These are phyloP conservation scores for Smittium culicis DNA, from an alignment of 371 early-diverging fungal species.

Conservation along the genomic window DNA sequence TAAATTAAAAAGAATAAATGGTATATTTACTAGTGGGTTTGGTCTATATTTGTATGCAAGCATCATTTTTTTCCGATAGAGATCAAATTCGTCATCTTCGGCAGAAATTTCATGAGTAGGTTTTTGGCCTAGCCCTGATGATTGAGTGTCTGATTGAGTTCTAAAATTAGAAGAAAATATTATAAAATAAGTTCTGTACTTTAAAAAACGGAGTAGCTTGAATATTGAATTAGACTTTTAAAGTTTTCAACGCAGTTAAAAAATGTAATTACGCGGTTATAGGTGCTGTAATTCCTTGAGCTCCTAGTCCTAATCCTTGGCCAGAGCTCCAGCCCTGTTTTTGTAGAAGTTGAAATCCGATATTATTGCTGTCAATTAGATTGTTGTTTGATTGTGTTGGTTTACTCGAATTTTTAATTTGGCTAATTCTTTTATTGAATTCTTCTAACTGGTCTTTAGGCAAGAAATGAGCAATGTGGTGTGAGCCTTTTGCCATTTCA, in stretches of 20 bases:
- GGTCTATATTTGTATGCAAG: slow-evolving; percentile 26
- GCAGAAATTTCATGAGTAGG: slow-evolving; percentile 20
- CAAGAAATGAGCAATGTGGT: slow-evolving; percentile 22
- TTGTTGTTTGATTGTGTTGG: slow-evolving; percentile 8
- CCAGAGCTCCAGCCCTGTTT: slow-evolving; percentile 26
- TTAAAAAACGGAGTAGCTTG: too few relatives aligned
- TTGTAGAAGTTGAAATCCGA: slow-evolving; percentile 25
- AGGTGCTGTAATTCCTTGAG: slow-evolving; percentile 20
- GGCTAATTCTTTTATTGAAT: slow-evolving; percentile 19
- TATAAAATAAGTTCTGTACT: too few relatives aligned
- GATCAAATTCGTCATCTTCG: slow-evolving; percentile 26
- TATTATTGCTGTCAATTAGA: slow-evolving; percentile 17
- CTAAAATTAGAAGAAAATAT: too few relatives aligned
- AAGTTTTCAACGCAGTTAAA: too few relatives aligned
- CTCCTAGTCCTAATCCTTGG: slow-evolving; percentile 17
- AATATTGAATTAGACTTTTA: too few relatives aligned
- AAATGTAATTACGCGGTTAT: slow-evolving; percentile 17
- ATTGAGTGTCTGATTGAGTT: slow-evolving; percentile 6
- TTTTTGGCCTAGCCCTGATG: slow-evolving; percentile 21
- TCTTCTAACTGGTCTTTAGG: slow-evolving; percentile 21
- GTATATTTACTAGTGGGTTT: slow-evolving; percentile 25
- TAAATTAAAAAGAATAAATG: slow-evolving; percentile 10
- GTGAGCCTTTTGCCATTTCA: slow-evolving; percentile 19
- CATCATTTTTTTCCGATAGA: slow-evolving; percentile 27
- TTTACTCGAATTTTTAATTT: slow-evolving; percentile 11